These are phyloP conservation scores for Penicillium samsonianum DNA, from an alignment of 495 filamentous ascomycete genomes.

Conservation along the genomic window DNA sequence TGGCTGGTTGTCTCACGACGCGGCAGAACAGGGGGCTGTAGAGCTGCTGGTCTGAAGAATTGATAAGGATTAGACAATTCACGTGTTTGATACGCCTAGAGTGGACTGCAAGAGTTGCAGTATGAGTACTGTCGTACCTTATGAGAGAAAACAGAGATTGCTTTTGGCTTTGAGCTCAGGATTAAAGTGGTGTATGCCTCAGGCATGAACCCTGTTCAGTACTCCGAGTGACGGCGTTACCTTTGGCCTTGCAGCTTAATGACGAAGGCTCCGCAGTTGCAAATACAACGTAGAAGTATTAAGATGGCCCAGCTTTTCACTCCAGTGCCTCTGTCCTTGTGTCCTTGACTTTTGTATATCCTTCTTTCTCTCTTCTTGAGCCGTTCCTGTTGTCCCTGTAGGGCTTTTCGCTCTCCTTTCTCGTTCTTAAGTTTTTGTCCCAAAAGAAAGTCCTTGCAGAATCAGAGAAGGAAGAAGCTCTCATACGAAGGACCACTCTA, in stretches of 20 bases:
- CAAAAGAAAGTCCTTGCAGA: slow-evolving; percentile 20
- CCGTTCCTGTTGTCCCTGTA: slow-evolving; percentile 17
- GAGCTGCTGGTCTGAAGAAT: slow-evolving; percentile 12
- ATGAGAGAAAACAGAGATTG: slow-evolving; percentile 2
- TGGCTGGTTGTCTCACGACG: neutral
- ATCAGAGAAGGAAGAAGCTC: slow-evolving; percentile 35
- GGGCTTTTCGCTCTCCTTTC: slow-evolving; percentile 18
- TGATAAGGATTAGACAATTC: slow-evolving; percentile 18
- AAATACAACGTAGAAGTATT: slow-evolving; percentile 21
- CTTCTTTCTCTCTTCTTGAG: slow-evolving; percentile 17
- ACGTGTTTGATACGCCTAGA: slow-evolving; percentile 14
- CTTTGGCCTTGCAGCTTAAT: slow-evolving; percentile 20
- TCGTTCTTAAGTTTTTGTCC: slow-evolving; percentile 32
- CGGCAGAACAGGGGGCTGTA: slow-evolving; percentile 11
- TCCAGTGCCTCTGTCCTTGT: slow-evolving; percentile 10
- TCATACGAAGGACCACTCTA: slow-evolving; percentile 45
- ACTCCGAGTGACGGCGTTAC: slow-evolving; percentile 13
- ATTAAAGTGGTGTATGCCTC: slow-evolving; percentile 15
- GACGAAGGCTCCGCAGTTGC: slow-evolving; percentile 17
- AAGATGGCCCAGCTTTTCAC: slow-evolving; percentile 13
- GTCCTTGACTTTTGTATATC: slow-evolving; percentile 21
- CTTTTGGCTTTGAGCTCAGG: slow-evolving; percentile 3
- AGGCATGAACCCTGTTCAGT: slow-evolving; percentile 18
- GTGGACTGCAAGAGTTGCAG: slow-evolving; percentile 6
- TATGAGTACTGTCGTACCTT: slow-evolving; percentile 19